These are phyloP conservation scores for Darksidea phi DNA, from an alignment of 495 filamentous ascomycete genomes.

Conservation along the genomic window DNA sequence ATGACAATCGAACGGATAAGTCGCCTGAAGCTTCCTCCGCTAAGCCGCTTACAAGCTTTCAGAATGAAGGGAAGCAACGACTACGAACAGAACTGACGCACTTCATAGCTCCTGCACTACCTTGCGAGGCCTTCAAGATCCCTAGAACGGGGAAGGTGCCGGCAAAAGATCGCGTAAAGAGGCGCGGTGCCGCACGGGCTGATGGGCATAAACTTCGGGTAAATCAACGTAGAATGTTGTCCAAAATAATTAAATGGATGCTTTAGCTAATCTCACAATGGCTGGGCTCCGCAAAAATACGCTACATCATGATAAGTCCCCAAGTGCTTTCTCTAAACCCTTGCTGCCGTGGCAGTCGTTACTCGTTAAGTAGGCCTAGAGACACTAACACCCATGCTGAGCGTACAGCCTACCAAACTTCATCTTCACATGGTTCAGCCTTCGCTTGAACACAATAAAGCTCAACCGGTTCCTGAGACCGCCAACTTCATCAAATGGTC, in stretches of 20 bases:
- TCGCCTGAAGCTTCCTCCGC: no score
- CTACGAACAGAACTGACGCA: slow-evolving; percentile 31
- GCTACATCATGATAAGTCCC: not conserved
- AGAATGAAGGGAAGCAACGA: slow-evolving; percentile 32
- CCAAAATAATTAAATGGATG: not conserved
- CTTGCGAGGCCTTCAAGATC: slow-evolving; percentile 32
- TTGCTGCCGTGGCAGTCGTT: not conserved
- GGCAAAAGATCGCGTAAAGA: slow-evolving; percentile 17
- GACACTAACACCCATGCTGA: no score
- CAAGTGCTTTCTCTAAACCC: not conserved
- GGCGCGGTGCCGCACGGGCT: slow-evolving; percentile 3
- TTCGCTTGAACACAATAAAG: no score
- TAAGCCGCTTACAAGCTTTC: no score
- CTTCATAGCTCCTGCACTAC: slow-evolving; percentile 33
- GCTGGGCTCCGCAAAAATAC: not conserved
- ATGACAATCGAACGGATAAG: no score
- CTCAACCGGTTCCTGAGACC: slow-evolving; percentile 31
- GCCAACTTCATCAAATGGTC: slow-evolving; percentile 93
- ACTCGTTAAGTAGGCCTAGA: not conserved
- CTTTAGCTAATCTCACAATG: slow-evolving; percentile 11
- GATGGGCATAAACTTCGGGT: slow-evolving; percentile 18
- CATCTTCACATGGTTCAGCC: no score
- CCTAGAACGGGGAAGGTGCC: slow-evolving; percentile 26
- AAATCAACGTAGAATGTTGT: not conserved
- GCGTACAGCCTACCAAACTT: no score